Evolutionary conservation across 129 eudicot species (phyloP).

Genomic region (Ambrosia artemisiifolia): DNA sequence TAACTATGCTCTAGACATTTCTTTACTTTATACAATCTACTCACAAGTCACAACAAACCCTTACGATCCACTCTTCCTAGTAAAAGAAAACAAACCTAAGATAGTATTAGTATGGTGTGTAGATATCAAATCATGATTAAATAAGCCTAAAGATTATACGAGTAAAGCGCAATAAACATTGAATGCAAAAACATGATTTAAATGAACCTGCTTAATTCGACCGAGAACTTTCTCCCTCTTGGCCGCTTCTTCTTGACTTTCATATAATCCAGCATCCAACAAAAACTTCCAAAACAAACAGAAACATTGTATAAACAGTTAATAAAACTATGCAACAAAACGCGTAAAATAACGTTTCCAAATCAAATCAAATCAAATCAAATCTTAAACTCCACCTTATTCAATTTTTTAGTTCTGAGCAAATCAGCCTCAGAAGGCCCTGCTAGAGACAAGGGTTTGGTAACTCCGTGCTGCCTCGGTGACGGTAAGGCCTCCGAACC

Average conservation of each 20-base stretch:
- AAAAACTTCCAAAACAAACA: conserved; percentile 41
- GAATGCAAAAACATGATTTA: conserved; percentile 6
- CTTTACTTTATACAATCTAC: not conserved
- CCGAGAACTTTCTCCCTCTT: conserved; percentile 63
- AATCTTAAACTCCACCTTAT: conserved; percentile 45
- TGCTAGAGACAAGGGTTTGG: conserved; percentile 62
- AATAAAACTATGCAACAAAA: not conserved
- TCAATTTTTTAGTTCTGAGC: conserved; percentile 48
- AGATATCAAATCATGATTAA: not conserved
- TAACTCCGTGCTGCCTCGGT: conserved; percentile 72
- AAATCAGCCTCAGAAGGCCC: conserved; percentile 61
- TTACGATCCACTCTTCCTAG: not conserved
- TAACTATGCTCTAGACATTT: not conserved
- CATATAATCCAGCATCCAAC: conserved; percentile 67
- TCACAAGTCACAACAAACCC: not conserved
- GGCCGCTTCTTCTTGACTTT: conserved; percentile 57
- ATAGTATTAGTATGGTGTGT: no score
- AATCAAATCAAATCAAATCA: not conserved
- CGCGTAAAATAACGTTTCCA: no score
- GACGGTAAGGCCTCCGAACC: conserved; percentile 47
- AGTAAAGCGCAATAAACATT: not conserved
- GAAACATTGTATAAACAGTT: not conserved
- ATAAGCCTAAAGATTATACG: not conserved
- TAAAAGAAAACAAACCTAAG: no score
- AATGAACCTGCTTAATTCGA: conserved; percentile 53